Base-by-base conservation (phyloP, 75 land plant genomes). In the Adiantum capillusveneris region DNA sequence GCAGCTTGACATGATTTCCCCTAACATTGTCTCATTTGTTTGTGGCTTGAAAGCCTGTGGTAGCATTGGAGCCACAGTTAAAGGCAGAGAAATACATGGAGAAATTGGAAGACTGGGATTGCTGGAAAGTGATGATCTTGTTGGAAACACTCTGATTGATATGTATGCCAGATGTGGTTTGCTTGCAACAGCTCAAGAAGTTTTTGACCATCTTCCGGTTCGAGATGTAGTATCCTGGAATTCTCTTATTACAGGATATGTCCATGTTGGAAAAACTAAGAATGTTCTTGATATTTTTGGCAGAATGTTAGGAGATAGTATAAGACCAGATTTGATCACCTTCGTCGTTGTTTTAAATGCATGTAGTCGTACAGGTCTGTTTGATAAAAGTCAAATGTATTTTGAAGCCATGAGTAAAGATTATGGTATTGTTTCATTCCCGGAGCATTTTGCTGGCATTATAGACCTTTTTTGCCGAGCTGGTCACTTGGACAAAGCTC, bases 291-390 rank as follows among this genome's bases (percentile, higher is more conserved):
- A 31, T 16, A 28, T 67, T 9, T 62, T 60, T 21, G 12, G 34
- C 27, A 34, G 37, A 13, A 67, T 67, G 55, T 27, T 19, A 25
- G 29, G 25, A 22, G 36, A 46, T 25, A 36, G 42, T 1, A 48
- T 67, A 31, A 20, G 0, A 22, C 26, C 66, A 31, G 46, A 68
- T 41, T 21, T 31, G 21, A 26, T 63, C 17, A 25, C 71, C 11
- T 65, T 78, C 44, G 62, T 78, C 12, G 75, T 65, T 0, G 69
- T 69, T 22, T 43, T 78, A n/a, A 52, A 65, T 25, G 81, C 76
- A 39, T 78, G 81, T 24, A 81, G 88, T 57, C 78, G 83, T 72
- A 74, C 76, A n/a, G 83, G 87, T 45, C 58, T 84, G 41, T 81
- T 80, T 11, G 50, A 65, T 6, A 73, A 84, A 54, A 80, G 83